Conservation (phyloP, 495 filamentous ascomycete species). For the Sordaria brevicollis region DNA sequence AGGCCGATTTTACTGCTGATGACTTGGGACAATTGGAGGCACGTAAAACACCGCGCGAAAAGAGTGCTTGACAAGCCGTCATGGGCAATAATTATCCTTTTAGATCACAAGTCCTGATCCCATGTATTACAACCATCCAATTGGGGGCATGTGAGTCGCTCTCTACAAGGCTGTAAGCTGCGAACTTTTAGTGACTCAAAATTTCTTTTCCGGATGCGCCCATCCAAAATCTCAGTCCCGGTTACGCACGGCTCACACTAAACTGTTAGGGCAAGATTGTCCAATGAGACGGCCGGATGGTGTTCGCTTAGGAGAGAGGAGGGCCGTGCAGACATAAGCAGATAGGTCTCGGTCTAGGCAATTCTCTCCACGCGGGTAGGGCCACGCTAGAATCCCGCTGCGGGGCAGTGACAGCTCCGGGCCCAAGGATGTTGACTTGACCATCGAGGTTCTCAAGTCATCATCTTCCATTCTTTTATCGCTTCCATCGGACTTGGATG, state of each 20-base stretch:
- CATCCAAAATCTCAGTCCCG: neutral
- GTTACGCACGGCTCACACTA: neutral
- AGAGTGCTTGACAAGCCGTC: neutral
- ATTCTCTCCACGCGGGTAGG: neutral
- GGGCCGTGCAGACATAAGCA: neutral
- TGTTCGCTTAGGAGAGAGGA: neutral
- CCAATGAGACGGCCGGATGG: neutral
- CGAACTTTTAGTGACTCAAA: neutral
- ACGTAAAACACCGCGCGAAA: neutral
- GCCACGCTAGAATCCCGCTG: neutral
- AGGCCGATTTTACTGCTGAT: neutral
- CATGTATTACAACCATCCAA: neutral
- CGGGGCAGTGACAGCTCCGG: neutral
- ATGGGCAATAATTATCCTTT: neutral
- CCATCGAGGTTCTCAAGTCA: neutral
- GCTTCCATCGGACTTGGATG: too few species aligned
- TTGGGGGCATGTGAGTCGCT: neutral
- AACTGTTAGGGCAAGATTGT: fast-evolving
- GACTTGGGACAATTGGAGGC: neutral
- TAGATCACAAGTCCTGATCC: neutral
- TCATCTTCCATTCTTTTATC: too few species aligned
- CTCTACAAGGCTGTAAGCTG: neutral
- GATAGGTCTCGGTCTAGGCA: neutral
- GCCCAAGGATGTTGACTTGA: neutral
- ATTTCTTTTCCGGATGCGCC: neutral